Evolutionary conservation across 129 eudicot species (phyloP).

Genomic region (Arctium minus): DNA sequence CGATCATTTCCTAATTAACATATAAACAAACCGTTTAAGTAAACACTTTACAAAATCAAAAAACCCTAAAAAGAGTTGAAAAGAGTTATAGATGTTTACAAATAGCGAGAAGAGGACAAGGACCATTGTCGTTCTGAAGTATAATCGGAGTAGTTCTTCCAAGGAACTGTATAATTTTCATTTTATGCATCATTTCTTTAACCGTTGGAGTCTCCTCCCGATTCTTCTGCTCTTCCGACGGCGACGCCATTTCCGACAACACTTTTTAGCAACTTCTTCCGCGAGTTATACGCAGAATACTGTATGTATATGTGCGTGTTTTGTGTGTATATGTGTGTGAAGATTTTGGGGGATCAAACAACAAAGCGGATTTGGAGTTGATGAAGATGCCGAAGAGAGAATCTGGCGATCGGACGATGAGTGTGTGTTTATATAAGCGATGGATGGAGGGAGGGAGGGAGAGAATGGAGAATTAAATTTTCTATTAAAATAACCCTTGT

Average conservation of each 20-base stretch:
- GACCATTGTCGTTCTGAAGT: slow-evolving; percentile 97
- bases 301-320: slow-evolving; percentile 22
- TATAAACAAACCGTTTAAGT: not conserved
- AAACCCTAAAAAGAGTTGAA: slow-evolving; percentile 33
- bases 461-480: slow-evolving; percentile 20
- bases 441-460: slow-evolving; percentile 18
- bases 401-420: slow-evolving; percentile 33
- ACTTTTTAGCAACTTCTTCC: not conserved
- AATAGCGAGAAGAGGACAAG: slow-evolving; percentile 95
- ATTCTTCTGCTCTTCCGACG: slow-evolving; percentile 34
- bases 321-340: slow-evolving; percentile 6
- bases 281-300: not conserved
- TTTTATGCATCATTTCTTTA: slow-evolving; percentile 59
- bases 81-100: slow-evolving; percentile 36
- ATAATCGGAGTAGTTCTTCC: slow-evolving; percentile 67
- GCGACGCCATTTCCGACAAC: slow-evolving; percentile 35
- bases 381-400: slow-evolving; percentile 21
- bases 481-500: not conserved
- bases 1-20: slow-evolving; percentile 12
- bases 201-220: slow-evolving; percentile 17
- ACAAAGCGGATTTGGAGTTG: slow-evolving; percentile 23
- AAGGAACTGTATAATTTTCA: slow-evolving; percentile 67
- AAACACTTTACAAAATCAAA: not conserved
- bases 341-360: slow-evolving; percentile 15
- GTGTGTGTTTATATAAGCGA: not conserved